phyloP scores from a whole-genome alignment of 2,329 filamentous ascomycete genomes.

The Claviceps arundinis region DNA sequence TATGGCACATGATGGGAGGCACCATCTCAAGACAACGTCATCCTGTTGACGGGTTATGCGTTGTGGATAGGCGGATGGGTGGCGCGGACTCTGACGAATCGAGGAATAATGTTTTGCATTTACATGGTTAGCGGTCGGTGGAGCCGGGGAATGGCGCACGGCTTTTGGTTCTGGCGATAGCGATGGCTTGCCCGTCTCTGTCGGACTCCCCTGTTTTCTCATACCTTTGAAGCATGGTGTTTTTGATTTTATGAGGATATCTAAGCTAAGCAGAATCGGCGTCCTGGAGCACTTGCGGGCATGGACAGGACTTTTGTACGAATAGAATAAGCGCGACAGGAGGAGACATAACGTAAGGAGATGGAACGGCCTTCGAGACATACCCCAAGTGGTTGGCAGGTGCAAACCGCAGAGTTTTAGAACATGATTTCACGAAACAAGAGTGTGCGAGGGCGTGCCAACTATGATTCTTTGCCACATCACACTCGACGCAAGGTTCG shows the following conservation, averaged over 20 bases:
- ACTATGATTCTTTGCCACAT: too few species aligned
- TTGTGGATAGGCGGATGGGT: background rate
- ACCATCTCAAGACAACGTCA: background rate
- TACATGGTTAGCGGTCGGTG: background rate
- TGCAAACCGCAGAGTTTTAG: background rate
- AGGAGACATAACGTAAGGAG: background rate
- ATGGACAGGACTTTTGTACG: background rate
- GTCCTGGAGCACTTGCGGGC: background rate
- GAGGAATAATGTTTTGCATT: slow-evolving; percentile 1
- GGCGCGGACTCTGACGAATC: background rate
- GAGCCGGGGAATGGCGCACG: slow-evolving; percentile 1
- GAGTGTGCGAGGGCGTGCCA: background rate
- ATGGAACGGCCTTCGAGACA: background rate
- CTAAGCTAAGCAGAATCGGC: background rate
- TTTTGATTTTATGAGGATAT: background rate
- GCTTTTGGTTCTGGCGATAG: slow-evolving; percentile 1
- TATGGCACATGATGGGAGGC: slow-evolving; percentile 46
- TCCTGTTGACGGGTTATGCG: background rate
- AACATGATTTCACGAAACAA: background rate
- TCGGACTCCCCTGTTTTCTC: background rate
- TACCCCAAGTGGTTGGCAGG: too few species aligned
- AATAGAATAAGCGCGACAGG: background rate
- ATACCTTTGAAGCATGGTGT: background rate
- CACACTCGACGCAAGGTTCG: too few species aligned
- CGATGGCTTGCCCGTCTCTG: background rate